A percentile compares a stretch with the other conserved stretches of the same genome.
Evolutionary conservation across 2,329 filamentous ascomycete genomes (phyloP).

Genomic region (Cladosporium sp.): DNA sequence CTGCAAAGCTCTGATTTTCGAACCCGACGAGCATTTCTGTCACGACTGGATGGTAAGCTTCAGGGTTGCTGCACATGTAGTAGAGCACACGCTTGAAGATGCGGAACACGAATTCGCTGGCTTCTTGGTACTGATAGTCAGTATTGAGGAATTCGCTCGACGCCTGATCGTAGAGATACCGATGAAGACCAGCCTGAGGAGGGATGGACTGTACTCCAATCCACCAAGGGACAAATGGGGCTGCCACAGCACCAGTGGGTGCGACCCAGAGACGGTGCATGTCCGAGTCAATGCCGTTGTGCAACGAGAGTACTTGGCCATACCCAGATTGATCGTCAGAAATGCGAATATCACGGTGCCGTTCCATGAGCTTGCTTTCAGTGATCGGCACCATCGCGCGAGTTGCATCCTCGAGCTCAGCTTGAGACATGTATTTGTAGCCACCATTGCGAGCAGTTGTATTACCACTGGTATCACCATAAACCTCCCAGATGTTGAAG

Average conservation of each 20-base stretch:
- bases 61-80: constrained; percentile 19
- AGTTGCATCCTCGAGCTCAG: constrained; percentile 33
- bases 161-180: constrained; percentile 33
- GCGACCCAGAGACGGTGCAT: constrained; percentile 34
- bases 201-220: constrained; percentile 30
- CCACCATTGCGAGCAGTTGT: constrained; percentile 31
- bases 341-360: constrained; percentile 34
- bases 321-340: constrained; percentile 36
- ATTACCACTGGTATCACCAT: constrained; percentile 29
- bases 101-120: constrained; percentile 18
- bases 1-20: constrained; percentile 16
- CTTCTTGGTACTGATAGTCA: constrained; percentile 29
- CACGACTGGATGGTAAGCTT: constrained; percentile 15
- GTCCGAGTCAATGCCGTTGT: constrained; percentile 26
- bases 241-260: constrained; percentile 32
- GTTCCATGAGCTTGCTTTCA: constrained; percentile 45
- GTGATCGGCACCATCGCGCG: constrained; percentile 45
- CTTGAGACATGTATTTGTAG: constrained; percentile 37
- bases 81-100: constrained; percentile 21
- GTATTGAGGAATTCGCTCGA: constrained; percentile 31
- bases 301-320: constrained; percentile 32
- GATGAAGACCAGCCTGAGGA: constrained; percentile 32
- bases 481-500: constrained; percentile 36
- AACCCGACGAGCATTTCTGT: constrained; percentile 18
- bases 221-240: constrained; percentile 35